phyloP scores from a whole-genome alignment of 2,329 filamentous ascomycete genomes.

The Aspergillus sojae region DNA sequence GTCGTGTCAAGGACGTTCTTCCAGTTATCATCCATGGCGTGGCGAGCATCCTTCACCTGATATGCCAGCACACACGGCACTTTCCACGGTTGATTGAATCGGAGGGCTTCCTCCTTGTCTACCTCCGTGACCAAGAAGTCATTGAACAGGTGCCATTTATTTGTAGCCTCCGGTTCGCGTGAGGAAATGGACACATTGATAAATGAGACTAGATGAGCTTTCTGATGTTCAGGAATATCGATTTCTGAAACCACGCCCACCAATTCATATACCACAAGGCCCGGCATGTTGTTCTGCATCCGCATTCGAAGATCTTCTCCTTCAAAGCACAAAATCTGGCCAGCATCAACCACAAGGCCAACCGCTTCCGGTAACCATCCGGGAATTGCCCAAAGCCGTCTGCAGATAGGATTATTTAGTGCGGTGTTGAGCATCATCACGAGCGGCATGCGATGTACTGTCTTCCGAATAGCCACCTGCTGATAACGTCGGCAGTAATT shows the following conservation, averaged over 20 bases:
- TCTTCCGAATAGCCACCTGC: slow-evolving; percentile 80
- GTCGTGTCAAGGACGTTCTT: slow-evolving; percentile 81
- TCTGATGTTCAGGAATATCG: slow-evolving; percentile 80
- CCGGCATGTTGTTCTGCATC: slow-evolving; percentile 75
- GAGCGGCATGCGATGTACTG: slow-evolving; percentile 76
- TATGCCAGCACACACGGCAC: slow-evolving; percentile 84
- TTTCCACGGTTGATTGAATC: slow-evolving; percentile 92
- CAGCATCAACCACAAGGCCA: slow-evolving; percentile 84
- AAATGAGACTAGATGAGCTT: slow-evolving; percentile 87
- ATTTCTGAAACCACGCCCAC: slow-evolving; percentile 90
- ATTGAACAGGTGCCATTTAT: slow-evolving; percentile 94
- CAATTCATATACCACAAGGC: slow-evolving; percentile 86
- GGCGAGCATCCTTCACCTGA: slow-evolving; percentile 78
- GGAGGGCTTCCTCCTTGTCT: slow-evolving; percentile 78
- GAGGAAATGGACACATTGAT: slow-evolving; percentile 70
- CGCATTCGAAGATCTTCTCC: slow-evolving; percentile 84
- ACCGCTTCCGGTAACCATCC: slow-evolving; percentile 94
- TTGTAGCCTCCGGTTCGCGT: slow-evolving; percentile 55
- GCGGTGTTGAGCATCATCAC: slow-evolving; percentile 88
- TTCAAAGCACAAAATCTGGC: slow-evolving; percentile 94
- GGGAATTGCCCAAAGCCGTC: slow-evolving; percentile 78
- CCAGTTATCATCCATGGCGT: slow-evolving; percentile 84
- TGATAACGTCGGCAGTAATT: slow-evolving; percentile 88
- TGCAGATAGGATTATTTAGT: slow-evolving; percentile 69
- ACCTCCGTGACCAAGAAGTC: slow-evolving; percentile 89